Conservation (phyloP, 2,329 filamentous ascomycete species). For the Hymenoscyphus infarciens region DNA sequence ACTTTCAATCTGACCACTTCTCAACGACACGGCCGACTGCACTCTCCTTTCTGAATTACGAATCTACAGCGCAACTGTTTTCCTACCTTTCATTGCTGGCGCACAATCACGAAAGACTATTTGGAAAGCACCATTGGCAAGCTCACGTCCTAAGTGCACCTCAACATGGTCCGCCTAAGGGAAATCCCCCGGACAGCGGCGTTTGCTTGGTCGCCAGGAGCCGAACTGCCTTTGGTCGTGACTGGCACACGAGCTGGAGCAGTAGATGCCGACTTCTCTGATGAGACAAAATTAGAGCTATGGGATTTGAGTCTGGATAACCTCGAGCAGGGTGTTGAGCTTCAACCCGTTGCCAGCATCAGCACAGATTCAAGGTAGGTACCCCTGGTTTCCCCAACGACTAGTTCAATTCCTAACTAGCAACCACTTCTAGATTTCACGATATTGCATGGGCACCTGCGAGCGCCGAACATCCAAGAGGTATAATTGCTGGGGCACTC, state of each 20-base stretch:
- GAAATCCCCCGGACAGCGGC: constrained; percentile 95
- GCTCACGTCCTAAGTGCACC: constrained; percentile 13
- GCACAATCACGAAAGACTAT: constrained; percentile 9
- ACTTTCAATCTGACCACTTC: constrained; percentile 10
- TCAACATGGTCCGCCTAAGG: constrained; percentile 84
- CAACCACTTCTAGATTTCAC: constrained; percentile 67
- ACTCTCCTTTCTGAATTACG: constrained; percentile 20
- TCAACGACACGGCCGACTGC: constrained; percentile 18
- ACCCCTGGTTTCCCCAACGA: neutral
- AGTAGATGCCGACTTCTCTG: constrained; percentile 95
- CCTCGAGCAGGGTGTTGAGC: constrained; percentile 71
- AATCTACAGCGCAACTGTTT: constrained; percentile 13
- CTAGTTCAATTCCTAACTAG: neutral
- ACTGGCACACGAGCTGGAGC: constrained; percentile 94
- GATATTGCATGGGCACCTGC: constrained; percentile 92
- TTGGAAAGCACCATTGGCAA: constrained; percentile 15
- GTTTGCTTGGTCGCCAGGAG: constrained; percentile 91
- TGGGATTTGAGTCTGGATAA: constrained; percentile 90
- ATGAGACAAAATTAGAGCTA: constrained; percentile 91
- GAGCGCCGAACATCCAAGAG: constrained; percentile 71
- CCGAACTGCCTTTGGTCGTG: constrained; percentile 75
- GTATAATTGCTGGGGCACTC: constrained; percentile 90
- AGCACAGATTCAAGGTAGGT: constrained; percentile 82
- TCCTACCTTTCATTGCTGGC: constrained; percentile 9
- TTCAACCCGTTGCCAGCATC: constrained; percentile 80